A percentile compares a stretch with the other conserved stretches of the same genome.
phyloP scores from a whole-genome alignment of 495 filamentous ascomycete genomes.

The Elaphomyces granulatus region DNA sequence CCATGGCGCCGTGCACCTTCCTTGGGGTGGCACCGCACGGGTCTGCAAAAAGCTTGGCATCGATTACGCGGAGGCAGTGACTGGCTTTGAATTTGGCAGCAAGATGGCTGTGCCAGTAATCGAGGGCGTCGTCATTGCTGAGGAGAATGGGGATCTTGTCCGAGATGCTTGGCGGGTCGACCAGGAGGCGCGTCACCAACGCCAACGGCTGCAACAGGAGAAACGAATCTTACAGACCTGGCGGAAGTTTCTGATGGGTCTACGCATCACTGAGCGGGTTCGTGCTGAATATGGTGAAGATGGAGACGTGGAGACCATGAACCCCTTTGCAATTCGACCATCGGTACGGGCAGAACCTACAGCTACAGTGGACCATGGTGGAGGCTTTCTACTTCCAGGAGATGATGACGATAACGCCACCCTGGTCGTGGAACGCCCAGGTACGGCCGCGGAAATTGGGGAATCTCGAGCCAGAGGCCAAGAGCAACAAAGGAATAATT shows the following conservation, averaged over 20 bases:
- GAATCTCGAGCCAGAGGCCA: no score
- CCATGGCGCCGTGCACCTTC: conserved; percentile 66
- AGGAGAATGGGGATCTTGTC: conserved; percentile 57
- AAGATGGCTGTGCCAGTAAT: conserved; percentile 87
- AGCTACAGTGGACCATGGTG: conserved; percentile 18
- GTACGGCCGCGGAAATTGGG: no score
- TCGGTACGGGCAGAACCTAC: background rate
- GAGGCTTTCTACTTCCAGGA: conserved; percentile 22
- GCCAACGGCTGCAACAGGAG: conserved; percentile 70
- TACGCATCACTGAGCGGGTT: conserved; percentile 70
- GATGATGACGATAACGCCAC: conserved; percentile 7
- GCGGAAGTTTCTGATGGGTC: conserved; percentile 73
- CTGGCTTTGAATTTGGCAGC: conserved; percentile 90
- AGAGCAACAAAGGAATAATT: no score
- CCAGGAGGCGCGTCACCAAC: conserved; percentile 61
- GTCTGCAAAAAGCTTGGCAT: conserved; percentile 75
- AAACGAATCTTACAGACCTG: conserved; percentile 62
- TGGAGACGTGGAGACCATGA: conserved; percentile 20
- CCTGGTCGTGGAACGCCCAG: conserved; percentile 5
- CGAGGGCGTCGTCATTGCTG: conserved; percentile 76
- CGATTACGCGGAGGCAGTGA: conserved; percentile 88
- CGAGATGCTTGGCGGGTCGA: conserved; percentile 72
- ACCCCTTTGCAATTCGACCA: conserved; percentile 19
- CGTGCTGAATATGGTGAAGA: conserved; percentile 57
- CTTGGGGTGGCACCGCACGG: conserved; percentile 55